Conservation (phyloP, 140 eudicot genomes). For the Anethum foeniculum region DNA sequence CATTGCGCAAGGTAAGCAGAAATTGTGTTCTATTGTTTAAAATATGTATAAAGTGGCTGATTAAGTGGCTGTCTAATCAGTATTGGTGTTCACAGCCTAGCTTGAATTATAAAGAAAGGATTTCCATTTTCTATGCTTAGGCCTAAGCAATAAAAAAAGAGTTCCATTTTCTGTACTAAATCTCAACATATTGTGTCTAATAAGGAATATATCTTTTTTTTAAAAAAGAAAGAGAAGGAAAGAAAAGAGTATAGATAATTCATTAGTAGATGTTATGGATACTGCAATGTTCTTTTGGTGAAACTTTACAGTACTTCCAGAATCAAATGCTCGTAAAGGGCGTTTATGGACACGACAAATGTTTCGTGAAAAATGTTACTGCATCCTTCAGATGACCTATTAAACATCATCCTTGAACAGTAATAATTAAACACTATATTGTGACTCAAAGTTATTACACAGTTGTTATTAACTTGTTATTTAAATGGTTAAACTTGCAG, state of each 20-base stretch:
- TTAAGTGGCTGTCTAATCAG: not conserved
- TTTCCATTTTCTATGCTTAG: not conserved
- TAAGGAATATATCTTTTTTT: not conserved
- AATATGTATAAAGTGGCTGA: not conserved
- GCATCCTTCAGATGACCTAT: not conserved
- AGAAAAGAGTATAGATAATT: not conserved
- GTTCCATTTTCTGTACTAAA: not conserved
- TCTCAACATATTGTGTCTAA: not conserved
- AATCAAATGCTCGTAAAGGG: not conserved
- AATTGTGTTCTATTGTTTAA: not conserved
- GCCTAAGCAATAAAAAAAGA: not conserved
- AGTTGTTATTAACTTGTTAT: not conserved
- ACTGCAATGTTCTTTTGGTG: not conserved
- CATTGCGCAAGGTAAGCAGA: slow-evolving; percentile 42
- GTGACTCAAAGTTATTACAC: not conserved
- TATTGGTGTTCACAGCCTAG: not conserved
- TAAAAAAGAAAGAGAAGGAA: not conserved
- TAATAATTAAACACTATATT: not conserved
- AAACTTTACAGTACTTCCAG: not conserved
- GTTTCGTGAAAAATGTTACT: not conserved
- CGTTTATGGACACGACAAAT: not conserved
- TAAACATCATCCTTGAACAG: not conserved
- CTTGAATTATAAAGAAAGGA: not conserved
- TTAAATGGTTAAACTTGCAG: slow-evolving; percentile 16
- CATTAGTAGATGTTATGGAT: not conserved